Percentiles rank a stretch among this genome's conserved stretches.
phyloP scores from a whole-genome alignment of 176 grass and related monocot genomes.

The Echinochloa phyllopogon region DNA sequence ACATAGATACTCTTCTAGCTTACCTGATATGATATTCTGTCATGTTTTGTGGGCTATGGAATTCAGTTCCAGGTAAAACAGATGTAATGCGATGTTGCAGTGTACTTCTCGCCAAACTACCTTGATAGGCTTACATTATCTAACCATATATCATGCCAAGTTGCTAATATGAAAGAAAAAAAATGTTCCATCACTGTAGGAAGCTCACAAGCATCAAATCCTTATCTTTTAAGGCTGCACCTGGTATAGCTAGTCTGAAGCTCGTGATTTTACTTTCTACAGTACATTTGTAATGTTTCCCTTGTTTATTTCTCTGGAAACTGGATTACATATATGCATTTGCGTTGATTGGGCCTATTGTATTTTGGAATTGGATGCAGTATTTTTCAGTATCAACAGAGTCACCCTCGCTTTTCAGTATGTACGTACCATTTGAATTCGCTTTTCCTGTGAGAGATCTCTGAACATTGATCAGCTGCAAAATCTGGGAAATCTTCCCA shows the following conservation, averaged over 20 bases:
- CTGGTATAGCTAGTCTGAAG: slow-evolving; percentile 11
- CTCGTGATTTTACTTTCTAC: slow-evolving; percentile 32
- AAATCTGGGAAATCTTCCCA: slow-evolving; percentile 1
- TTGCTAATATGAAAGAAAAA: slow-evolving; percentile 3
- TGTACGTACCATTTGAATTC: slow-evolving; percentile 11
- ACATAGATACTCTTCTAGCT: slow-evolving; percentile 5
- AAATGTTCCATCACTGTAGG: slow-evolving; percentile 19
- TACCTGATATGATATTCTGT: not conserved
- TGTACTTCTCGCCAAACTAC: not conserved
- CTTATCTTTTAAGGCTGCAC: slow-evolving; percentile 20
- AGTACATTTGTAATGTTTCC: slow-evolving; percentile 3
- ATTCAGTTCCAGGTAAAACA: slow-evolving; percentile 2
- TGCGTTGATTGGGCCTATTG: not conserved
- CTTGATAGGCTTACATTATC: not conserved
- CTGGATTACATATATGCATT: slow-evolving; percentile 14
- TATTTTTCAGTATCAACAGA: not conserved
- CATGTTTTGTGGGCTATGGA: not conserved
- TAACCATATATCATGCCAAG: slow-evolving; percentile 26
- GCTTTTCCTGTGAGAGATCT: slow-evolving; percentile 3
- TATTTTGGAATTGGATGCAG: not conserved
- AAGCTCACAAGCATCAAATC: slow-evolving; percentile 2
- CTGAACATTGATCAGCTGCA: slow-evolving; percentile 18
- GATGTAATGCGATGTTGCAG: slow-evolving; percentile 9
- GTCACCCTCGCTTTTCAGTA: not conserved
- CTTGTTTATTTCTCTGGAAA: slow-evolving; percentile 14